Conservation (phyloP, 2,329 filamentous ascomycete species). For the Trichoderma sp. region DNA sequence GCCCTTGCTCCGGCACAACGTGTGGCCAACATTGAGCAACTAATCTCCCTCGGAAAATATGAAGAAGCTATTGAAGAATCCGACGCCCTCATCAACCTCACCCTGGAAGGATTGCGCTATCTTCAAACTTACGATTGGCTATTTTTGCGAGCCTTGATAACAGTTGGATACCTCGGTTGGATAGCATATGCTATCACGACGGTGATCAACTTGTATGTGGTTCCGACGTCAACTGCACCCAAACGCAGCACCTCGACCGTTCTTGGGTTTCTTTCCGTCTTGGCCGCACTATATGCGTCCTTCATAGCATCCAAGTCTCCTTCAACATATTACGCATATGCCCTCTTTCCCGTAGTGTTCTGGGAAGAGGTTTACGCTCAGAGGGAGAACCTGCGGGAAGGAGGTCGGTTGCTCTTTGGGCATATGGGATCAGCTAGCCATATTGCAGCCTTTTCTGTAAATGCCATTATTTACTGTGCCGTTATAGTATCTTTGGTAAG, state of each 20-base stretch:
- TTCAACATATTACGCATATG: conserved; percentile 84
- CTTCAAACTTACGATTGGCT: conserved; percentile 99
- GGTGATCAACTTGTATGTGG: conserved; percentile 83
- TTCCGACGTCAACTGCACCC: conserved; percentile 68
- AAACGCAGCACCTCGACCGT: conserved; percentile 62
- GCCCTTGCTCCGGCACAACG: conserved; percentile 66
- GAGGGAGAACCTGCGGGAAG: conserved; percentile 67
- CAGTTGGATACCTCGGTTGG: conserved; percentile 90
- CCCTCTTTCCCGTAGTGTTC: conserved; percentile 88
- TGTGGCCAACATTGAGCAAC: conserved; percentile 63
- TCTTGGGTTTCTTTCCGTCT: conserved; percentile 70
- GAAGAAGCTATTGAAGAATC: conserved; percentile 80
- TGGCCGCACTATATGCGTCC: conserved; percentile 75
- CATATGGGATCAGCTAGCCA: conserved; percentile 64
- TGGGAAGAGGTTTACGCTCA: conserved; percentile 94
- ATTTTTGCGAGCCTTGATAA: conserved; percentile 86
- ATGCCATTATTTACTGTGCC: conserved; percentile 67
- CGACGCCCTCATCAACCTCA: conserved; percentile 72
- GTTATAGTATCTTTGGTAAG: conserved; percentile 77
- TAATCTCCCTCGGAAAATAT: conserved; percentile 67
- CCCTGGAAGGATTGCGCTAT: conserved; percentile 83
- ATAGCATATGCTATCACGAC: conserved; percentile 89
- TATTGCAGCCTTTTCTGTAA: conserved; percentile 60
- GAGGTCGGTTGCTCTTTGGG: conserved; percentile 67
- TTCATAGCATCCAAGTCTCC: conserved; percentile 81